phyloP scores from a whole-genome alignment of 176 grass and related monocot species.

The Triticum dicoccoides region DNA sequence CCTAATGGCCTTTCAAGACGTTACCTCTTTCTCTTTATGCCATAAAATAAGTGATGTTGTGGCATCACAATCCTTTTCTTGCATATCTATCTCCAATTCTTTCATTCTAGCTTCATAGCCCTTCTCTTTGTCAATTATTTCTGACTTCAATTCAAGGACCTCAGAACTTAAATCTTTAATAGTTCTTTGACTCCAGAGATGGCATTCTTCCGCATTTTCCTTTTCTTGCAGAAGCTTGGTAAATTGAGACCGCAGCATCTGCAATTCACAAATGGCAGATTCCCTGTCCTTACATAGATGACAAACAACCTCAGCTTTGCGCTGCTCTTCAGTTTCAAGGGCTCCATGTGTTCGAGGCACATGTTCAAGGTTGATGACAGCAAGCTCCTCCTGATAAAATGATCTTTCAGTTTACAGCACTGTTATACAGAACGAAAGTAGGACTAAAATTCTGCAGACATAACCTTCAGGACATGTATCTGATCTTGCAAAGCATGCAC shows the following conservation, averaged over 20 bases:
- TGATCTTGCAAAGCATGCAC: conserved; percentile 70
- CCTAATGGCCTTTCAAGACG: not conserved
- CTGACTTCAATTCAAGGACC: conserved; percentile 51
- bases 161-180: conserved; percentile 41
- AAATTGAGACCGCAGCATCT: conserved; percentile 40
- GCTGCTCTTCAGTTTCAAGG: not conserved
- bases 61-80: conserved; percentile 25
- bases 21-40: conserved; percentile 71
- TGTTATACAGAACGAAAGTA: conserved; percentile 6
- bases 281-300: conserved; percentile 53
- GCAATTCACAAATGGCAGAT: conserved; percentile 30
- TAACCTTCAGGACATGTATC: conserved; percentile 84
- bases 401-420: conserved; percentile 8
- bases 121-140: conserved; percentile 57
- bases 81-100: conserved; percentile 53
- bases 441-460: conserved; percentile 25
- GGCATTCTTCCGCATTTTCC: conserved; percentile 17
- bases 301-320: conserved; percentile 14
- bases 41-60: conserved; percentile 42
- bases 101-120: conserved; percentile 41
- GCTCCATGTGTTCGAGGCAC: not conserved
- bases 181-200: conserved; percentile 30
- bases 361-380: conserved; percentile 62
- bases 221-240: conserved; percentile 46
- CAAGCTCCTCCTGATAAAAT: conserved; percentile 74